phyloP scores from a whole-genome alignment of 192 early-diverging fungal species.

The Coemansia sp. region DNA sequence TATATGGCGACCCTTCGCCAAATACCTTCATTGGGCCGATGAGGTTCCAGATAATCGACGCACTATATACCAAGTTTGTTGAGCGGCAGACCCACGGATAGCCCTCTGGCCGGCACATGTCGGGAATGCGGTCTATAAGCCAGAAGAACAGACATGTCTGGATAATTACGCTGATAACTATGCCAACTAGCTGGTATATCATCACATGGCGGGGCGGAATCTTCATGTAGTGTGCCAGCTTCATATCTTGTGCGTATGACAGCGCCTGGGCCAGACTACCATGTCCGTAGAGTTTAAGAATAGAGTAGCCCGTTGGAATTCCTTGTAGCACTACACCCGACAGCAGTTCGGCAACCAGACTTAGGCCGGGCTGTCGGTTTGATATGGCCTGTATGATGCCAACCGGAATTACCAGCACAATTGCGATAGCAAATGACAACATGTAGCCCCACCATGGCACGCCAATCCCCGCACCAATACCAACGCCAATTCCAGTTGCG shows the following conservation, averaged over 20 bases:
- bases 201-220: constrained; percentile 81
- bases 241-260: constrained; percentile 68
- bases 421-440: constrained; percentile 62
- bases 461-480: constrained; percentile 64
- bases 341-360: constrained; percentile 82
- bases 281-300: constrained; percentile 83
- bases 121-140: constrained; percentile 60
- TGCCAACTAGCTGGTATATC: constrained; percentile 69
- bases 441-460: constrained; percentile 82
- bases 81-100: constrained; percentile 70
- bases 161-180: constrained; percentile 65
- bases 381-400: constrained; percentile 81
- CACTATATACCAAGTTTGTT: constrained; percentile 63
- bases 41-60: constrained; percentile 78
- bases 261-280: constrained; percentile 75
- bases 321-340: constrained; percentile 78
- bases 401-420: constrained; percentile 72
- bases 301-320: constrained; percentile 73
- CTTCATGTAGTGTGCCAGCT: constrained; percentile 81
- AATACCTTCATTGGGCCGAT: constrained; percentile 72
- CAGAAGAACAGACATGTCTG: constrained; percentile 67
- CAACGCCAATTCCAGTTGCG: constrained; percentile 54
- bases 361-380: constrained; percentile 73
- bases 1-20: constrained; percentile 62
- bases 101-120: constrained; percentile 59